Percentiles rank a stretch among this genome's conserved stretches.
These are phyloP conservation scores for Alternaria incomplexa DNA, from an alignment of 2,329 filamentous ascomycete genomes.

Conservation along the genomic window DNA sequence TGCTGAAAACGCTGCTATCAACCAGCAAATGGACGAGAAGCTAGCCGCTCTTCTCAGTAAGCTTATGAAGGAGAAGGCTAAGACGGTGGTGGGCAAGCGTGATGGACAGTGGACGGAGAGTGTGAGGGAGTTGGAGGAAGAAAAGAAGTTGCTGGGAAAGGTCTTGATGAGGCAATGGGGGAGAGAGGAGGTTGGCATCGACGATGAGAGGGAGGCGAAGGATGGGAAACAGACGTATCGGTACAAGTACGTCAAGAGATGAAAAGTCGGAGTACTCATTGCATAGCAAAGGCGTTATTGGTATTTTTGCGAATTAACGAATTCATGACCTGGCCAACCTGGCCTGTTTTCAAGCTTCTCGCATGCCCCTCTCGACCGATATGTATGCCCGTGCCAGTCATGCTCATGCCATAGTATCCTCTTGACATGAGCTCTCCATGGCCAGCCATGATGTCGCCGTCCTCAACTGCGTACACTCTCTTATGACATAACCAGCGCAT, in stretches of 20 bases:
- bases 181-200: slow-evolving; percentile 40
- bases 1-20: slow-evolving; percentile 37
- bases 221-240: slow-evolving; percentile 36
- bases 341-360: neutral
- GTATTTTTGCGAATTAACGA: neutral
- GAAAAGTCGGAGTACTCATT: neutral
- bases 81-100: slow-evolving; percentile 35
- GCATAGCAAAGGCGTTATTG: neutral
- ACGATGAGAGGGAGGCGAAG: slow-evolving; percentile 25
- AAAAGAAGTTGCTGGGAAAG: slow-evolving; percentile 40
- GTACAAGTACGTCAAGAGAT: slow-evolving; percentile 38
- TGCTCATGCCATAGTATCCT: neutral
- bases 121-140: slow-evolving; percentile 25
- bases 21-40: slow-evolving; percentile 42
- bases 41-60: slow-evolving; percentile 35
- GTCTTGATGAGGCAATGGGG: slow-evolving; percentile 47
- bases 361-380: neutral
- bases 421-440: neutral
- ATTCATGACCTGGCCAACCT: neutral
- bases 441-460: neutral
- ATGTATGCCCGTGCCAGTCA: neutral
- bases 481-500: neutral
- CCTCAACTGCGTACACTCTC: too few relatives aligned
- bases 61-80: slow-evolving; percentile 41
- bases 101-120: slow-evolving; percentile 45